Conservation (phyloP, 805 yeast genomes). For the Candida berthetii region DNA sequence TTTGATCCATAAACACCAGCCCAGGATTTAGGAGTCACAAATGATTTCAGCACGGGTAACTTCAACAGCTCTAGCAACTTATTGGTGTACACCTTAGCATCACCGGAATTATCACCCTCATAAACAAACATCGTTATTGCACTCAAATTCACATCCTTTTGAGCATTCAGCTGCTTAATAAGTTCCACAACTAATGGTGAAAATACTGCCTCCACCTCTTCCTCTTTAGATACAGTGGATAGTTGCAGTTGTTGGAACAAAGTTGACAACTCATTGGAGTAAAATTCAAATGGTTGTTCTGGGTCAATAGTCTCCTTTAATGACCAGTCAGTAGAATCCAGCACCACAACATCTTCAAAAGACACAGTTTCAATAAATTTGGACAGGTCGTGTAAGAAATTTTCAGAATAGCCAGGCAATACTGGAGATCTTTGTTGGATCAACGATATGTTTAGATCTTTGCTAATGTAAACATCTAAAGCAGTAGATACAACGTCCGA, state of each 20-base stretch:
- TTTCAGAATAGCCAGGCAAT: conserved; percentile 51
- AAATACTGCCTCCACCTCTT: too few relatives aligned
- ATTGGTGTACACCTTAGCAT: conserved; percentile 51
- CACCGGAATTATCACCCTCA: conserved; percentile 84
- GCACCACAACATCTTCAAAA: conserved; percentile 42
- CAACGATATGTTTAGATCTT: conserved; percentile 38
- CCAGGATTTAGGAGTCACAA: conserved; percentile 75
- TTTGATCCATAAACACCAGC: conserved; percentile 74
- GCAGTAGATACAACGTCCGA: conserved; percentile 41
- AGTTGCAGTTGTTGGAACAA: conserved; percentile 11
- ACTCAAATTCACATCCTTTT: conserved; percentile 19
- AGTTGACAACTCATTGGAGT: conserved; percentile 11
- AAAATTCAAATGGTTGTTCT: conserved; percentile 10
- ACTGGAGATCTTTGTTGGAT: conserved; percentile 83
- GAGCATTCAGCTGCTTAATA: conserved; percentile 3
- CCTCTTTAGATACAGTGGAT: too few relatives aligned
- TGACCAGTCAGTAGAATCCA: conserved; percentile 74
- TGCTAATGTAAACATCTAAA: conserved; percentile 55
- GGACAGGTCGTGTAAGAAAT: conserved; percentile 46
- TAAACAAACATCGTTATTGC: conserved; percentile 60
- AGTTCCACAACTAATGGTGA: conserved; percentile 10
- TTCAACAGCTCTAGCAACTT: conserved; percentile 24
- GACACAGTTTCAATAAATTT: conserved; percentile 38
- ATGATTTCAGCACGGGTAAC: conserved; percentile 15
- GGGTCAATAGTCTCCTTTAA: conserved; percentile 18